These are phyloP conservation scores for Sequoia sempervirens DNA, from an alignment of 75 land plant species.

Conservation along the genomic window DNA sequence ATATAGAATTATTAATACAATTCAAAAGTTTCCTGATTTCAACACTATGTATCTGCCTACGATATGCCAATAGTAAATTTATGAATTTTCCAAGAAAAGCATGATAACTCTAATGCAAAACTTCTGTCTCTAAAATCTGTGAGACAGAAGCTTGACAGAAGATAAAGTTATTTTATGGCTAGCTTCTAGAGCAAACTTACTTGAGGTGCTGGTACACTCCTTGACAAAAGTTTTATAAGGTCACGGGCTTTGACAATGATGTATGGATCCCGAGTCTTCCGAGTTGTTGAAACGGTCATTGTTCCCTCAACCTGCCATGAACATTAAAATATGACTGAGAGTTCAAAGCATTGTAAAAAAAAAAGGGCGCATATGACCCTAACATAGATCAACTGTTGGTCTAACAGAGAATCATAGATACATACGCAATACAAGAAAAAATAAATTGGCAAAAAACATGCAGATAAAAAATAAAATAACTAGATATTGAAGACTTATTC, in stretches of 20 bases:
- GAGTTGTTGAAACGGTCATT: constrained; percentile 90
- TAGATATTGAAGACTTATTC: neutral
- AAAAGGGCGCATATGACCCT: neutral
- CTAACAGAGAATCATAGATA: neutral
- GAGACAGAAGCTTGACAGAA: neutral
- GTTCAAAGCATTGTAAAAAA: neutral
- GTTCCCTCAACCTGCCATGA: constrained; percentile 78
- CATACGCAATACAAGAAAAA: no score
- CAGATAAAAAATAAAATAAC: neutral
- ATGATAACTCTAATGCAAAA: neutral
- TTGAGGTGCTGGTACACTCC: constrained; percentile 97
- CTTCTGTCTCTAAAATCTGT: neutral
- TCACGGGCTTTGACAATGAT: constrained; percentile 86
- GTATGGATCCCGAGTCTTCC: constrained; percentile 90
- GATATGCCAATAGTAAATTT: neutral
- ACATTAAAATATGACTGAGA: neutral
- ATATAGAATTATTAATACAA: neutral
- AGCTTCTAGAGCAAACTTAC: constrained; percentile 18
- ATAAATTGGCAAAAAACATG: neutral
- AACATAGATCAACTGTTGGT: neutral
- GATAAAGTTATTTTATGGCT: neutral
- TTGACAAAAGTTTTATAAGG: constrained; percentile 78
- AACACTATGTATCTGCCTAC: neutral
- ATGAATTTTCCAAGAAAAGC: neutral
- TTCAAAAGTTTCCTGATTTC: neutral